phyloP scores from a whole-genome alignment of 495 filamentous ascomycete genomes.

The Terfezia claveryi region DNA sequence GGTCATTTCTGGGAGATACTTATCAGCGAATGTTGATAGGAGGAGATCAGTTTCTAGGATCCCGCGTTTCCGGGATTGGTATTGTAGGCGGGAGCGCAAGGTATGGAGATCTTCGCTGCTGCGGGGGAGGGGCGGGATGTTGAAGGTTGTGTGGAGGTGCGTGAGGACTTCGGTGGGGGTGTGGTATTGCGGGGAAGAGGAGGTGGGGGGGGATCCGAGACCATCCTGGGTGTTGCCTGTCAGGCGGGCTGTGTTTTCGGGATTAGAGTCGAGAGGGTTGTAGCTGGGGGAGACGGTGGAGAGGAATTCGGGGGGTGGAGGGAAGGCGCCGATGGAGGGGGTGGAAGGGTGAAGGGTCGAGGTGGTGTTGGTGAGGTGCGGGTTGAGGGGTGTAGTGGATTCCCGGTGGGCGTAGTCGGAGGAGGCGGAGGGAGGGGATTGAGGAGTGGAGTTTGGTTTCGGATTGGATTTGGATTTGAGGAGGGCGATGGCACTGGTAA shows the following conservation, averaged over 20 bases:
- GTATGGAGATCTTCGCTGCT: conserved; percentile 56
- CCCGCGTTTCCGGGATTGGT: conserved; percentile 91
- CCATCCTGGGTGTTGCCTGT: neutral
- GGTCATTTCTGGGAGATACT: conserved; percentile 50
- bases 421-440: neutral
- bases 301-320: conserved; percentile 38
- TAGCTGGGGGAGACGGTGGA: conserved; percentile 3
- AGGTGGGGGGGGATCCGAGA: conserved; percentile 4
- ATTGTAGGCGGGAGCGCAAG: conserved; percentile 34
- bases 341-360: conserved; percentile 39
- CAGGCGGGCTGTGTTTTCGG: neutral
- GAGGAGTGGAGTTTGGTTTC: too few species aligned
- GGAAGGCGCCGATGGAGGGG: conserved; percentile 34
- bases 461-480: too few species aligned
- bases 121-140: conserved; percentile 66
- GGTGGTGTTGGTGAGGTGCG: conserved; percentile 39
- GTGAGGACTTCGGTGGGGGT: conserved; percentile 63
- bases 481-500: too few species aligned
- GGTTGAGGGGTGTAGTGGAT: conserved; percentile 34
- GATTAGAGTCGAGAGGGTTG: neutral
- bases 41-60: conserved; percentile 90
- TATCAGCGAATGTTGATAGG: conserved; percentile 82
- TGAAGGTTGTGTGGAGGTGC: conserved; percentile 70
- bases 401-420: conserved; percentile 31
- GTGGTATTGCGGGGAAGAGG: conserved; percentile 12